A percentile compares a stretch with the other conserved stretches of the same genome.
These are phyloP conservation scores for Penicillium roqueforti DNA, from an alignment of 495 filamentous ascomycete species.

Conservation along the genomic window DNA sequence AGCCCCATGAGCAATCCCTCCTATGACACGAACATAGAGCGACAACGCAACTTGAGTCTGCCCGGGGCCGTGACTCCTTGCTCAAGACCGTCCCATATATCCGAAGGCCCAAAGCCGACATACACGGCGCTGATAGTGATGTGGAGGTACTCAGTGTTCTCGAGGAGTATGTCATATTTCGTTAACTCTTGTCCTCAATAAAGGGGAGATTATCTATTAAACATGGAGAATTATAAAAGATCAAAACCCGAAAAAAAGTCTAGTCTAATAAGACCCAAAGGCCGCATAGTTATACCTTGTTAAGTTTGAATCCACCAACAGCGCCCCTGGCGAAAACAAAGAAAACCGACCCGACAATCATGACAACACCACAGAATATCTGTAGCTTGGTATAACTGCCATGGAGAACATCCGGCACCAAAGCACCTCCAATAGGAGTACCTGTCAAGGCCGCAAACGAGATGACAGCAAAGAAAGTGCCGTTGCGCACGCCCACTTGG, in stretches of 20 bases:
- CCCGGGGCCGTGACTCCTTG: background rate
- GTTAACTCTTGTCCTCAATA: background rate
- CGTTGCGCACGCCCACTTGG: slow-evolving; percentile 70
- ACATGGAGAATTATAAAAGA: too few species aligned
- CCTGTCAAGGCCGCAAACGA: slow-evolving; percentile 64
- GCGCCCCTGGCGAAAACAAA: slow-evolving; percentile 43
- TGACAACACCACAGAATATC: slow-evolving; percentile 62
- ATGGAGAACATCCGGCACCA: slow-evolving; percentile 49
- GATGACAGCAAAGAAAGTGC: slow-evolving; percentile 59
- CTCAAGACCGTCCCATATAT: slow-evolving; percentile 14
- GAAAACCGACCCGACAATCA: slow-evolving; percentile 46
- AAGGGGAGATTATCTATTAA: background rate
- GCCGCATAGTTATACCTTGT: slow-evolving; percentile 25
- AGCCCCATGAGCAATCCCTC: slow-evolving; percentile 26
- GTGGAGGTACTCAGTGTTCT: slow-evolving; percentile 16
- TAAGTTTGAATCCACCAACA: slow-evolving; percentile 32
- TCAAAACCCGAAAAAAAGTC: too few species aligned
- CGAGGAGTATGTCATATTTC: slow-evolving; percentile 1
- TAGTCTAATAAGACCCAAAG: too few species aligned
- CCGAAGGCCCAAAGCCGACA: slow-evolving; percentile 22
- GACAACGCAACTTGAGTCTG: background rate
- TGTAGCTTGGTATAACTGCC: slow-evolving; percentile 57
- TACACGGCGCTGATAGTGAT: slow-evolving; percentile 27
- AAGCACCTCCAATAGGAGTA: slow-evolving; percentile 68
- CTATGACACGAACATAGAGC: slow-evolving; percentile 2